Percentiles rank a stretch among this genome's conserved stretches.
phyloP scores from a whole-genome alignment of 768 basidiomycete species.

The Clitopilus hobsonii region DNA sequence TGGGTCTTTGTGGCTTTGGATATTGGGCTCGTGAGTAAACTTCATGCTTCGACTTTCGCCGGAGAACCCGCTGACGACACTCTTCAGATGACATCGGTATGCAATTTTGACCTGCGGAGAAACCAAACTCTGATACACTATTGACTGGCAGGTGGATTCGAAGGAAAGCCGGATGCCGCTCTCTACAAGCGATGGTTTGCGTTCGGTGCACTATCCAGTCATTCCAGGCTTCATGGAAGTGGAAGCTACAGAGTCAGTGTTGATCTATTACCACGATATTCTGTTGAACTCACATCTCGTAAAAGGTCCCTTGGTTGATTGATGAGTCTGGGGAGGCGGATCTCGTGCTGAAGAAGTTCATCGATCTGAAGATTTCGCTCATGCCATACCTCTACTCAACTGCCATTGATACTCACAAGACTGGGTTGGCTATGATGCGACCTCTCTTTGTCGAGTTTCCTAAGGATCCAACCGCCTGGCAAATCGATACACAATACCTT shows the following conservation, averaged over 20 bases:
- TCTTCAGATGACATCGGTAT: conserved; percentile 38
- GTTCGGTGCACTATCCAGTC: conserved; percentile 32
- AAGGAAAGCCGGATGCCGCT: conserved; percentile 31
- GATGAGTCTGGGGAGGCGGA: conserved; percentile 33
- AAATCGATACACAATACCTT: conserved; percentile 28
- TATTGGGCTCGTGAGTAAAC: conserved; percentile 31
- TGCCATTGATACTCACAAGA: conserved; percentile 24
- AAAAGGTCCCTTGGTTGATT: conserved; percentile 40
- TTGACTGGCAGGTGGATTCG: conserved; percentile 15
- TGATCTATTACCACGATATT: background rate
- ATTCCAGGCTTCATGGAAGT: conserved; percentile 42
- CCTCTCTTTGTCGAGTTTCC: conserved; percentile 30
- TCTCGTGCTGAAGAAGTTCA: conserved; percentile 30
- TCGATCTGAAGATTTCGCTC: conserved; percentile 36
- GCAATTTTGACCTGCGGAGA: conserved; percentile 5
- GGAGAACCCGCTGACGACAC: background rate
- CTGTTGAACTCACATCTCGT: background rate
- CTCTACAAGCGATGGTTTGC: conserved; percentile 45
- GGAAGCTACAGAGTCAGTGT: conserved; percentile 37
- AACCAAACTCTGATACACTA: background rate
- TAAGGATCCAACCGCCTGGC: conserved; percentile 24
- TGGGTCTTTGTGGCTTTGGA: conserved; percentile 38
- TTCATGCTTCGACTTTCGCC: background rate
- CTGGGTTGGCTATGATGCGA: conserved; percentile 28
- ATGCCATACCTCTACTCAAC: conserved; percentile 39